phyloP scores from a whole-genome alignment of 768 basidiomycete genomes.

The Kwoniella bestiolae region DNA sequence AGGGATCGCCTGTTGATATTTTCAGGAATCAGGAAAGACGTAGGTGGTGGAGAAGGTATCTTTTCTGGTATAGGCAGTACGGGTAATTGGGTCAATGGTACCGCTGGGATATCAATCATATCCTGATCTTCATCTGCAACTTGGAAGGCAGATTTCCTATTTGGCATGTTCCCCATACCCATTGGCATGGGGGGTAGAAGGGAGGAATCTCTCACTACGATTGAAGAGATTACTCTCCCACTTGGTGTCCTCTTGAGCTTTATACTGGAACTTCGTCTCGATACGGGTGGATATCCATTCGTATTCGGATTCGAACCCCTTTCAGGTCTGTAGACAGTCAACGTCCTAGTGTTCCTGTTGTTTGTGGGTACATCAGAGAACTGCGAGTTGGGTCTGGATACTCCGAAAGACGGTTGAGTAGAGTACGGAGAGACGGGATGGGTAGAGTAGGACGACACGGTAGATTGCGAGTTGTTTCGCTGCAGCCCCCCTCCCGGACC shows the following conservation, averaged over 20 bases:
- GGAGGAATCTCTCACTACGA: neutral
- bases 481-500: neutral
- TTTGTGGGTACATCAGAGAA: neutral
- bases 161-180: neutral
- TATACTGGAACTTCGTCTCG: neutral
- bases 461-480: neutral
- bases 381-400: slow-evolving; percentile 6
- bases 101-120: neutral
- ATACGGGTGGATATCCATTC: neutral
- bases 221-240: slow-evolving; percentile 1
- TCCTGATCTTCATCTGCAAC: slow-evolving; percentile 1
- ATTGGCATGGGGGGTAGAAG: neutral
- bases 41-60: neutral
- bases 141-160: slow-evolving; percentile 2
- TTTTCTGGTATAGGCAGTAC: neutral
- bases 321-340: slow-evolving; percentile 7
- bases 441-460: slow-evolving; percentile 3
- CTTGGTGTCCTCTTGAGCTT: neutral
- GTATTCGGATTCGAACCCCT: neutral
- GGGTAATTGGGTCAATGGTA: neutral
- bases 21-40: neutral
- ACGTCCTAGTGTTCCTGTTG: slow-evolving; percentile 10
- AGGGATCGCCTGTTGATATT: slow-evolving; percentile 2
- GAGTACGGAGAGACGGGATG: slow-evolving; percentile 8
- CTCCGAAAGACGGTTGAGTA: slow-evolving; percentile 12